Percentiles rank a stretch among this genome's conserved stretches.
phyloP scores from a whole-genome alignment of 331 rosid genomes.

The Arachis monticola region DNA sequence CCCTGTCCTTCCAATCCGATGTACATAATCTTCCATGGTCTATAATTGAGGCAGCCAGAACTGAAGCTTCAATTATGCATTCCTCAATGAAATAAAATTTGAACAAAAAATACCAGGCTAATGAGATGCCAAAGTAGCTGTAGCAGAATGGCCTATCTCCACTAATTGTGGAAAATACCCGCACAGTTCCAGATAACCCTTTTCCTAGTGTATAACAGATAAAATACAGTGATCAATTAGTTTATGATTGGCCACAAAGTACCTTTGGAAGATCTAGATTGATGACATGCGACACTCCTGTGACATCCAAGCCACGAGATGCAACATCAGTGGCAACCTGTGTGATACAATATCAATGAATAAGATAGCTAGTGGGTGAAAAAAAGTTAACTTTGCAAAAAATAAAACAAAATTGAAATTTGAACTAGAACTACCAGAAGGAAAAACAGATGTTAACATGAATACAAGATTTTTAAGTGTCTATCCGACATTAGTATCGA shows the following conservation, averaged over 20 bases:
- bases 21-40: constrained; percentile 97
- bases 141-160: constrained; percentile 44
- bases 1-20: constrained; percentile 94
- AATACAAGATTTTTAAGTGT: background rate
- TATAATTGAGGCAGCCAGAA: constrained; percentile 85
- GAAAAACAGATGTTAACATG: constrained; percentile 7
- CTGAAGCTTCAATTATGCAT: constrained; percentile 73
- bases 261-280: constrained; percentile 96
- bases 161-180: constrained; percentile 24
- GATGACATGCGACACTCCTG: constrained; percentile 87
- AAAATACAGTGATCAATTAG: constrained; percentile 29
- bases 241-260: constrained; percentile 30
- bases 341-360: constrained; percentile 32
- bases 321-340: constrained; percentile 96
- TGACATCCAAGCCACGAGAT: constrained; percentile 91
- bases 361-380: background rate
- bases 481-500: background rate
- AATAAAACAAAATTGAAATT: constrained; percentile 3
- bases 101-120: constrained; percentile 56
- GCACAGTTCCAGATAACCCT: constrained; percentile 31
- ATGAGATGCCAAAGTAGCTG: constrained; percentile 50
- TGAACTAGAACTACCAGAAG: constrained; percentile 18
- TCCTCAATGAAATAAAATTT: constrained; percentile 60
- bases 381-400: constrained; percentile 7
- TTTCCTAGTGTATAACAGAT: constrained; percentile 35